Percentiles rank a stretch among this genome's conserved stretches.
Conservation (phyloP, 2,329 filamentous ascomycete genomes). For the Alternaria consortialis region DNA sequence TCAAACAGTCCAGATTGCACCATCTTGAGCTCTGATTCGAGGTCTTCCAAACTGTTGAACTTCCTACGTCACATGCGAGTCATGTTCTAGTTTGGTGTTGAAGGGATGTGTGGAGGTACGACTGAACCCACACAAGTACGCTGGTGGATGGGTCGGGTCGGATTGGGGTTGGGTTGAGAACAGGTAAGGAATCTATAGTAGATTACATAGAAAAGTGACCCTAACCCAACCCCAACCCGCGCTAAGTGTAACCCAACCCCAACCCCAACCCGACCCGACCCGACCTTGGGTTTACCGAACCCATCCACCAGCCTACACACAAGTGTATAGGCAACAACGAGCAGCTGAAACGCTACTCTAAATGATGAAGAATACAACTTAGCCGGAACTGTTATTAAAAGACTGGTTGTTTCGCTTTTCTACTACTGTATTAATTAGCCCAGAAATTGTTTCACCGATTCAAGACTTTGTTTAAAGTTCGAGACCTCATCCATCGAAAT, state of each 20-base stretch:
- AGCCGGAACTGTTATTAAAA: not conserved
- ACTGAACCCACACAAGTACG: not conserved
- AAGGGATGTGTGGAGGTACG: not conserved
- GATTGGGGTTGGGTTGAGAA: too few relatives aligned
- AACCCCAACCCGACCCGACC: too few relatives aligned
- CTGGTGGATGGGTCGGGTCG: too few relatives aligned
- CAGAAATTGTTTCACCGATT: slow-evolving; percentile 4
- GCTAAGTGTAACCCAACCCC: too few relatives aligned
- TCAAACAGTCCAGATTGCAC: not conserved
- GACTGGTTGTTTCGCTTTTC: not conserved
- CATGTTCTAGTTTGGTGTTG: not conserved
- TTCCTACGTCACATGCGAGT: not conserved
- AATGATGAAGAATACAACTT: not conserved
- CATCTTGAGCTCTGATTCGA: not conserved
- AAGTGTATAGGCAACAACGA: not conserved
- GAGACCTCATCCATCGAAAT: slow-evolving; percentile 8
- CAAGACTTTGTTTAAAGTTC: slow-evolving; percentile 8
- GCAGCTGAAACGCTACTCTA: not conserved
- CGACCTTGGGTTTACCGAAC: too few relatives aligned
- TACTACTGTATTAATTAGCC: not conserved
- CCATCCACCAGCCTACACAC: too few relatives aligned
- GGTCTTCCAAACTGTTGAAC: not conserved
- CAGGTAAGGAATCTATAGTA: too few relatives aligned
- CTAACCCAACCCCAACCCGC: too few relatives aligned
- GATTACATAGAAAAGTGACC: too few relatives aligned